A percentile compares a stretch with the other conserved stretches of the same genome.
phyloP scores from a whole-genome alignment of 805 yeast species.

The Torulaspora indica region DNA sequence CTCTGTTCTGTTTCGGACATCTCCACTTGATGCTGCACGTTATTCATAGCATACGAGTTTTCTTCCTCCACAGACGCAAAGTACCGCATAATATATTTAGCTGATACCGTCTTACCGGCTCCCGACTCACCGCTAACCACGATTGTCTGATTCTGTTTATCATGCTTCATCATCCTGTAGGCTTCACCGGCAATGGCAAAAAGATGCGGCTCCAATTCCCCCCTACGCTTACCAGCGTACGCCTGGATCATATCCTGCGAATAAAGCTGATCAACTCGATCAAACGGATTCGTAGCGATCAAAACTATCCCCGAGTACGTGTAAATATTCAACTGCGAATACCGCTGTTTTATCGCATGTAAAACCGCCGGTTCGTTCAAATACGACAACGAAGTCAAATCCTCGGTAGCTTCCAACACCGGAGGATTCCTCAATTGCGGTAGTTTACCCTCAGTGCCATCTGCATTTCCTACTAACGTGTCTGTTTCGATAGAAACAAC shows the following conservation, averaged over 20 bases:
- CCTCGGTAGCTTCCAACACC: conserved; percentile 87
- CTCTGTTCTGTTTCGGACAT: conserved; percentile 90
- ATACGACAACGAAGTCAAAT: conserved; percentile 85
- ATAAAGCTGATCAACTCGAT: conserved; percentile 82
- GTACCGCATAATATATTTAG: conserved; percentile 95
- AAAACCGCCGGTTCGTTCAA: conserved; percentile 94
- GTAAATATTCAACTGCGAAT: conserved; percentile 81
- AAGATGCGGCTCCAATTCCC: conserved; percentile 93
- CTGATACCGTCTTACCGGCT: conserved; percentile 97
- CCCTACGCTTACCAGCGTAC: conserved; percentile 84
- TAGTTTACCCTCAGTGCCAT: conserved; percentile 38
- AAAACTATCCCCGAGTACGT: conserved; percentile 96
- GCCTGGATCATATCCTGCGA: conserved; percentile 89
- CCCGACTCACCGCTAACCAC: conserved; percentile 98
- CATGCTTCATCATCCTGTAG: conserved; percentile 86
- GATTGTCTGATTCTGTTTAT: conserved; percentile 83
- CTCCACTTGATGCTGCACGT: conserved; percentile 42
- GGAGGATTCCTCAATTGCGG: conserved; percentile 91
- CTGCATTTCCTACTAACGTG: conserved; percentile 32
- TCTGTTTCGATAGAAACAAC: conserved; percentile 47
- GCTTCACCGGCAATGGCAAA: conserved; percentile 98
- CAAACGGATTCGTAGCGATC: conserved; percentile 95
- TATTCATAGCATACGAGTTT: conserved; percentile 21
- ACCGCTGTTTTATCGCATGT: conserved; percentile 87
- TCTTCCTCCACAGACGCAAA: conserved; percentile 84